Percentiles rank a stretch among this genome's conserved stretches.
These are phyloP conservation scores for rapeseed (Brassica napus) DNA, from an alignment of 345 rosid genomes.

Conservation along the genomic window DNA sequence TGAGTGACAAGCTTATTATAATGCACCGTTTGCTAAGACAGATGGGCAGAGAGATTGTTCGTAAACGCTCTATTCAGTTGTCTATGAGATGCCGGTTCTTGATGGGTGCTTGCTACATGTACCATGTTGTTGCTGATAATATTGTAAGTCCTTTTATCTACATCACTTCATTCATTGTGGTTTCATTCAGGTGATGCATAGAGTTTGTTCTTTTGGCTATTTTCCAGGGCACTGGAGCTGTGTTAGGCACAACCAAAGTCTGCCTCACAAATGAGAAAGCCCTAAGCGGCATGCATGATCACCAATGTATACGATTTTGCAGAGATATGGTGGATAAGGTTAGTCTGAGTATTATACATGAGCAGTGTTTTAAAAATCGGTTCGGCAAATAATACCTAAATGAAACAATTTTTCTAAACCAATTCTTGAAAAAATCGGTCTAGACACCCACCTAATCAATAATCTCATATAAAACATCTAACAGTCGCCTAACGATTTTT, in stretches of 20 bases:
- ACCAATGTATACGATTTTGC: not conserved
- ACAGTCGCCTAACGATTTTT: no score
- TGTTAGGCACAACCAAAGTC: not conserved
- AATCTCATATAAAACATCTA: no score
- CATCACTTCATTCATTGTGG: not conserved
- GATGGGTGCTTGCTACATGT: not conserved
- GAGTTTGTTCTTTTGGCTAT: not conserved
- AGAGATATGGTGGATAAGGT: not conserved
- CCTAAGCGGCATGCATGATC: not conserved
- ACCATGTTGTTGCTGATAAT: not conserved
- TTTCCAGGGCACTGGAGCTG: not conserved
- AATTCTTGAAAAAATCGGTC: no score
- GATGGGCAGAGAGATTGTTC: not conserved
- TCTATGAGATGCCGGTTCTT: not conserved
- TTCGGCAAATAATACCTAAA: no score
- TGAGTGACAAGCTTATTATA: not conserved
- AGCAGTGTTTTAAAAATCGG: no score
- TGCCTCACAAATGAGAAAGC: not conserved
- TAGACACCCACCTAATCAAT: no score
- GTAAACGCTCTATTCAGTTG: not conserved
- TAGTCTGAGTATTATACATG: not conserved
- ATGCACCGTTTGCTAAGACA: not conserved
- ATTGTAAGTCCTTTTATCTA: not conserved
- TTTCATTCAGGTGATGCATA: not conserved
- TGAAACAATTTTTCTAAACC: no score